Conservation (phyloP, 495 filamentous ascomycete species). For the Haplographium delicatum region DNA sequence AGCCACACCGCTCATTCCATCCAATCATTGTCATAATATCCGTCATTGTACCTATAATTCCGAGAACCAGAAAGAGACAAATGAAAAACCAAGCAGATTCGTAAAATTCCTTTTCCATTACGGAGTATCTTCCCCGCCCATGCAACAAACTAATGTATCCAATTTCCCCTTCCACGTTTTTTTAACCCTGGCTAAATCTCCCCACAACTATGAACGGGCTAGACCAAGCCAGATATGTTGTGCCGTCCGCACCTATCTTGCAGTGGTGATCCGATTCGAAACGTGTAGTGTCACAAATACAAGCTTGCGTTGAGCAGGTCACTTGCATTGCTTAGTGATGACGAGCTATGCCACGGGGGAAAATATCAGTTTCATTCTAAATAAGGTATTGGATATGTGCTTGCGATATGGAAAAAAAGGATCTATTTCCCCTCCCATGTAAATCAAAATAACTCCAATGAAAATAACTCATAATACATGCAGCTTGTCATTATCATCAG, state of each 20-base stretch:
- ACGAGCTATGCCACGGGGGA: conserved; percentile 20
- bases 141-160: background rate
- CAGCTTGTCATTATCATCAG: conserved; percentile 3
- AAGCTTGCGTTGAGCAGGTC: conserved; percentile 23
- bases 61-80: conserved; percentile 1
- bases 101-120: background rate
- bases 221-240: too few relatives aligned
- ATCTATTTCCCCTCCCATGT: background rate
- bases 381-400: conserved; percentile 17
- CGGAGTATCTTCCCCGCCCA: background rate
- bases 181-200: too few relatives aligned
- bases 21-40: conserved; percentile 5
- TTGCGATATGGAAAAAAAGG: too few relatives aligned
- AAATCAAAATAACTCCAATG: background rate
- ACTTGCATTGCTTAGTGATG: conserved; percentile 24
- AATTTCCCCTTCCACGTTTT: too few relatives aligned
- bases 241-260: conserved; percentile 1
- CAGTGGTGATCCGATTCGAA: background rate
- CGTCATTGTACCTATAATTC: conserved; percentile 5
- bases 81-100: conserved; percentile 10
- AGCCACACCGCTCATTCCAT: conserved; percentile 4
- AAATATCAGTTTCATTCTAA: conserved; percentile 26
- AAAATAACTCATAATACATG: conserved; percentile 10
- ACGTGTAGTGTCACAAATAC: conserved; percentile 13
- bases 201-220: too few relatives aligned